Percentiles rank a stretch among this genome's conserved stretches.
These are phyloP conservation scores for Penicillium sp. DNA, from an alignment of 2,329 filamentous ascomycete species.

Conservation along the genomic window DNA sequence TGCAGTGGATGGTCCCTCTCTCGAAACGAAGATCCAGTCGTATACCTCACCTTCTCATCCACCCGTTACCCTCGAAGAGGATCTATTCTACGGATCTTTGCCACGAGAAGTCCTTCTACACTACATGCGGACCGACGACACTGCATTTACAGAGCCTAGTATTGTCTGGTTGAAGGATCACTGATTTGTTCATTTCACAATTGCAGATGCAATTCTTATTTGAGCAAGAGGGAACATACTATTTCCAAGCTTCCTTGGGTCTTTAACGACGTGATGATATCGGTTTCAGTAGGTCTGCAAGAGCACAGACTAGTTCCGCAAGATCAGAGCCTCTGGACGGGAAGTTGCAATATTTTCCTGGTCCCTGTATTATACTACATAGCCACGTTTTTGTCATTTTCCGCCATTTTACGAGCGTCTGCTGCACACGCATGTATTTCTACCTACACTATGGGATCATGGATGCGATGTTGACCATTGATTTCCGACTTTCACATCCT, in stretches of 20 bases:
- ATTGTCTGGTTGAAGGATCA: slow-evolving; percentile 30
- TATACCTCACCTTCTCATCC: slow-evolving; percentile 13
- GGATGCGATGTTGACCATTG: background rate
- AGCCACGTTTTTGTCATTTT: background rate
- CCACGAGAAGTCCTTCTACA: slow-evolving; percentile 27
- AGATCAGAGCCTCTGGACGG: background rate
- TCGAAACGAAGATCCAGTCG: slow-evolving; percentile 41
- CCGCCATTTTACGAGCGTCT: background rate
- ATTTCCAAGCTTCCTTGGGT: background rate
- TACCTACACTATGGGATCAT: slow-evolving; percentile 2
- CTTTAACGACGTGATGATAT: background rate
- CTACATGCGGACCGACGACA: slow-evolving; percentile 32
- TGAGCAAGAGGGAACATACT: background rate
- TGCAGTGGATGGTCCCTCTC: slow-evolving; percentile 35
- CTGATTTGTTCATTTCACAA: slow-evolving; percentile 1
- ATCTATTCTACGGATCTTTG: slow-evolving; percentile 43
- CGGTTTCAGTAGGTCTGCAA: background rate
- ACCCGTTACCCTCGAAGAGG: slow-evolving; percentile 32
- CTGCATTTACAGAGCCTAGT: slow-evolving; percentile 21
- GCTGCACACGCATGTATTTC: background rate
- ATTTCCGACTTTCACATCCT: background rate
- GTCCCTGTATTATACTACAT: slow-evolving; percentile 12
- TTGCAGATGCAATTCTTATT: background rate
- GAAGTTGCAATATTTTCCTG: background rate
- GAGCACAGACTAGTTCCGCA: background rate